A percentile compares a stretch with the other conserved stretches of the same genome.
These are phyloP conservation scores for Aegilops tauschii DNA, from an alignment of 176 grass and related monocot genomes.

Conservation along the genomic window DNA sequence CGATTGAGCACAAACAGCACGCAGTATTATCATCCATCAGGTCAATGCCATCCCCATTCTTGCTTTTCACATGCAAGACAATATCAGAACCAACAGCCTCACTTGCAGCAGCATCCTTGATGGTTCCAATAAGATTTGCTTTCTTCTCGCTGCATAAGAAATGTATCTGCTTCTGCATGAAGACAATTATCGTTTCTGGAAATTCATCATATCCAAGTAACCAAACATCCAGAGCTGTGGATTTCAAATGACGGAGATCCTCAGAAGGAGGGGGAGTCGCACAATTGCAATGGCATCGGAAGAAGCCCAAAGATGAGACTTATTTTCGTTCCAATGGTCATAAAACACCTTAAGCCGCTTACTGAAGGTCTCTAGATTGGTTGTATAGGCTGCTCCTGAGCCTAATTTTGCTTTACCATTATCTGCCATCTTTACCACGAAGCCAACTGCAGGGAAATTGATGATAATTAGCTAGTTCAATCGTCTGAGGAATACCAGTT, in stretches of 20 bases:
- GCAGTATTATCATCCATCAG: constrained; percentile 75
- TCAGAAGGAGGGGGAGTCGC: constrained; percentile 7
- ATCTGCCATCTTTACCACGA: constrained; percentile 45
- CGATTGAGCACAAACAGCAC: constrained; percentile 39
- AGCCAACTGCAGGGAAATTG: constrained; percentile 17
- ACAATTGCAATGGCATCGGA: too few species aligned
- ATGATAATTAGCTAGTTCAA: constrained; percentile 12
- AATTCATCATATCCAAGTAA: constrained; percentile 73
- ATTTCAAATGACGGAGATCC: constrained; percentile 64
- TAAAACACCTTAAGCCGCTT: too few species aligned
- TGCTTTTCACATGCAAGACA: constrained; percentile 75
- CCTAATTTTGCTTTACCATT: constrained; percentile 38
- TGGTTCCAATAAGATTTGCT: constrained; percentile 52
- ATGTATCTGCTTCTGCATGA: constrained; percentile 60
- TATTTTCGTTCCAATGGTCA: too few species aligned
- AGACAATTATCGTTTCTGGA: constrained; percentile 71
- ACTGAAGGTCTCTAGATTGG: too few species aligned
- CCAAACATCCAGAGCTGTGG: constrained; percentile 59
- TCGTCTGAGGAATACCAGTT: too few species aligned
- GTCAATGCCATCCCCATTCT: constrained; percentile 61
- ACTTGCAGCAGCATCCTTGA: constrained; percentile 23
- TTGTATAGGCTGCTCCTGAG: too few species aligned
- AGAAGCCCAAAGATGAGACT: too few species aligned
- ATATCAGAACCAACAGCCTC: constrained; percentile 67
- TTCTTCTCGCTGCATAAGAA: constrained; percentile 68